A percentile compares a stretch with the other conserved stretches of the same genome.
Evolutionary conservation across 805 yeast species (phyloP).

Genomic region (Ascoidea asiatica): DNA sequence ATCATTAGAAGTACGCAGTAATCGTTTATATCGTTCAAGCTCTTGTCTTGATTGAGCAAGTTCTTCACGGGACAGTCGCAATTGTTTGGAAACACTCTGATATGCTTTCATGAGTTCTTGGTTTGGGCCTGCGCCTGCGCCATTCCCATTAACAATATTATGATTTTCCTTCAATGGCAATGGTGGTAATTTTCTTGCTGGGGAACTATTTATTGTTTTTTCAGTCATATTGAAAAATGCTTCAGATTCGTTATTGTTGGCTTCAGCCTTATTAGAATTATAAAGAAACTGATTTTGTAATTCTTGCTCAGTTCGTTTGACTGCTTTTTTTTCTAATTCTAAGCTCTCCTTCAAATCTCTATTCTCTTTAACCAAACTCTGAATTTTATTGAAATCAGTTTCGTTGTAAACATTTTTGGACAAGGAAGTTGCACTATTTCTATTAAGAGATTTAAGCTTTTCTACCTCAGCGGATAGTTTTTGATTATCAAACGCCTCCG

Average conservation of each 20-base stretch:
- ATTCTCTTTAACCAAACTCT: slow-evolving; percentile 26
- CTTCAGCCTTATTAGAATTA: slow-evolving; percentile 22
- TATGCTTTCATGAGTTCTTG: slow-evolving; percentile 27
- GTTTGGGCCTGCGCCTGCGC: slow-evolving; percentile 13
- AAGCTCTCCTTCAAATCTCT: slow-evolving; percentile 33
- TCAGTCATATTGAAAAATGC: slow-evolving; percentile 29
- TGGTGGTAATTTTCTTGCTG: slow-evolving; percentile 6
- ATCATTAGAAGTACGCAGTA: slow-evolving; percentile 23
- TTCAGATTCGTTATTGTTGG: too few species aligned
- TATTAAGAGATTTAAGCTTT: slow-evolving; percentile 15
- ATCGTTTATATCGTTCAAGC: slow-evolving; percentile 25
- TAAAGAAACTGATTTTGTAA: slow-evolving; percentile 23
- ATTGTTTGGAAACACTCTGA: slow-evolving; percentile 34
- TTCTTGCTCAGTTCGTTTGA: slow-evolving; percentile 35
- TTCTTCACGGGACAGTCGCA: slow-evolving; percentile 29
- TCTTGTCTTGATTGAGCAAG: slow-evolving; percentile 26
- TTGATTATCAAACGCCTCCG: slow-evolving; percentile 48
- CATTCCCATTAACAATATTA: slow-evolving; percentile 20
- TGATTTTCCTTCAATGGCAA: slow-evolving; percentile 16
- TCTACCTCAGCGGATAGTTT: slow-evolving; percentile 29
- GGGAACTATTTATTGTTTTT: slow-evolving; percentile 16
- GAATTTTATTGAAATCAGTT: slow-evolving; percentile 4
- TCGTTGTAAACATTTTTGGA: not conserved
- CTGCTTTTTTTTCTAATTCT: slow-evolving; percentile 37
- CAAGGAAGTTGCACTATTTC: not conserved